Conservation (phyloP, 2,329 filamentous ascomycete genomes). For the Colletotrichum endophyticum region DNA sequence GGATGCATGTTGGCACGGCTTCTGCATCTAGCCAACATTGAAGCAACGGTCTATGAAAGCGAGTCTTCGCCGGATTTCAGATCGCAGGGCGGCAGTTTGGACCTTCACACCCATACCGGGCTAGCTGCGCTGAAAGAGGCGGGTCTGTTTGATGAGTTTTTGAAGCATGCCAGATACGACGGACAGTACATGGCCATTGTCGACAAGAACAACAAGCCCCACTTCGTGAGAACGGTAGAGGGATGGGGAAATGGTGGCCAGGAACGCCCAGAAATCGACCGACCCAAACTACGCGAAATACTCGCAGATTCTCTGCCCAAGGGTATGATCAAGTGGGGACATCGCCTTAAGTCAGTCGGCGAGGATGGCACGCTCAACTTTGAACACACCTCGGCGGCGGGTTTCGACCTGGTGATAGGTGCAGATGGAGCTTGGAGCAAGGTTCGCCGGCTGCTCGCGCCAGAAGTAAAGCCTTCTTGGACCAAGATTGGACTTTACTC, state of each 20-base stretch:
- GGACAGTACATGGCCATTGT: constrained; percentile 54
- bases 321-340: constrained; percentile 50
- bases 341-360: constrained; percentile 44
- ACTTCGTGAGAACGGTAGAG: constrained; percentile 27
- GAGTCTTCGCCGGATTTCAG: constrained; percentile 48
- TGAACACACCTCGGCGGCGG: constrained; percentile 33
- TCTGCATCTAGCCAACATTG: constrained; percentile 49
- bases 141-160: constrained; percentile 53
- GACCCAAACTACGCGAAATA: constrained; percentile 46
- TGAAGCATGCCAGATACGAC: constrained; percentile 55
- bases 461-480: constrained; percentile 45
- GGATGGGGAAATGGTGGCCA: constrained; percentile 29
- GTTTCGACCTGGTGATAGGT: constrained; percentile 43
- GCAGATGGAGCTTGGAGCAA: constrained; percentile 44
- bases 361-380: constrained; percentile 41
- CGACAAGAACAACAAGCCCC: constrained; percentile 42
- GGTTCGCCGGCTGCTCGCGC: constrained; percentile 38
- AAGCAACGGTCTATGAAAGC: constrained; percentile 55
- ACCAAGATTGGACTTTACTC: constrained; percentile 49
- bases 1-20: constrained; percentile 57
- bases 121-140: constrained; percentile 56
- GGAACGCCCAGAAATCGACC: constrained; percentile 59
- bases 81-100: constrained; percentile 57
- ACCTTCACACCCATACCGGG: constrained; percentile 57
- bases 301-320: constrained; percentile 49